Conservation (phyloP, 2,329 filamentous ascomycete species). For the Pseudogymnoascus sp. region DNA sequence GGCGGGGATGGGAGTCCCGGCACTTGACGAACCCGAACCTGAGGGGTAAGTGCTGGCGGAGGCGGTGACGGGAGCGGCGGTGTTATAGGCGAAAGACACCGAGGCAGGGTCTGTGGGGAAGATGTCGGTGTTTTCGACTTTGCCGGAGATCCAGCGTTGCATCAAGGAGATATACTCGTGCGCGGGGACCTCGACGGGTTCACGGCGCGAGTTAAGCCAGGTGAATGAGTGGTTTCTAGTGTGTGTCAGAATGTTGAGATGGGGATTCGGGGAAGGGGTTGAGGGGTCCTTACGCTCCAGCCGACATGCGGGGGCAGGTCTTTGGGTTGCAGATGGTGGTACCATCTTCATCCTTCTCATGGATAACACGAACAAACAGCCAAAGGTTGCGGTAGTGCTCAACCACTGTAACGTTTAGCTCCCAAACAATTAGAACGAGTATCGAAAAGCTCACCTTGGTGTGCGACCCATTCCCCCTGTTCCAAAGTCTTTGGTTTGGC, state of each 20-base stretch:
- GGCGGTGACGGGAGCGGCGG: slow-evolving; percentile 51
- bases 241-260: slow-evolving; percentile 11
- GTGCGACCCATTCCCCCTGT: slow-evolving; percentile 89
- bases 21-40: slow-evolving; percentile 32
- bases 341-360: slow-evolving; percentile 75
- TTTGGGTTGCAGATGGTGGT: slow-evolving; percentile 74
- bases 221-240: slow-evolving; percentile 84
- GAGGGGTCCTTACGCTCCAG: slow-evolving; percentile 66
- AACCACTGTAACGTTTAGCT: slow-evolving; percentile 53
- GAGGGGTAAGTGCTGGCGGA: slow-evolving; percentile 49
- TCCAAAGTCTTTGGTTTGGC: slow-evolving; percentile 90
- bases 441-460: slow-evolving; percentile 62
- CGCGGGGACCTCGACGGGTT: slow-evolving; percentile 86
- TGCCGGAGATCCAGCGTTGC: slow-evolving; percentile 94
- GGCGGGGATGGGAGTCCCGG: slow-evolving; percentile 30
- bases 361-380: slow-evolving; percentile 82
- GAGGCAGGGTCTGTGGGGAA: slow-evolving; percentile 80
- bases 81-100: slow-evolving; percentile 58
- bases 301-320: slow-evolving; percentile 87
- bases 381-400: slow-evolving; percentile 87
- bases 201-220: slow-evolving; percentile 82
- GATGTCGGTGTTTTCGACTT: slow-evolving; percentile 82
- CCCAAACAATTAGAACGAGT: background rate
- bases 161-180: slow-evolving; percentile 92
- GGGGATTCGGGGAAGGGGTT: background rate